A percentile compares a stretch with the other conserved stretches of the same genome.
phyloP scores from a whole-genome alignment of 2,329 filamentous ascomycete genomes.

The Dactylellina parvicollis region DNA sequence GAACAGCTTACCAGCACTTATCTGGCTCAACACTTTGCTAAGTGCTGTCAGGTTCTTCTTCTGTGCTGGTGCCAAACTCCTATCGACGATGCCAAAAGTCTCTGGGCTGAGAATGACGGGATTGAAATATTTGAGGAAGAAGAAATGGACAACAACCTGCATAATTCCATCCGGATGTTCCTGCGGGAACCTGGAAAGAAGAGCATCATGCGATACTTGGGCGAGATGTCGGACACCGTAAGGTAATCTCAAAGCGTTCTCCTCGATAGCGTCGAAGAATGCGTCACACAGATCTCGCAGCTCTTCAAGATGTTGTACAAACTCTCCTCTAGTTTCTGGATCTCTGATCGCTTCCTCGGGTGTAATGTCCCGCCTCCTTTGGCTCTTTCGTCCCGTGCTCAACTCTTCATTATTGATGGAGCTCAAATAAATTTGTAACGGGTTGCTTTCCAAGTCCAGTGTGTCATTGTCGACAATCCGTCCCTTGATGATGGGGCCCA shows the following conservation, averaged over 20 bases:
- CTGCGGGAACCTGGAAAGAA: conserved; percentile 79
- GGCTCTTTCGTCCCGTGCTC: conserved; percentile 84
- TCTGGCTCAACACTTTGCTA: conserved; percentile 87
- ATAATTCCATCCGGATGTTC: conserved; percentile 81
- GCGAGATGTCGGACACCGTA: conserved; percentile 91
- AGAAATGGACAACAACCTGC: conserved; percentile 86
- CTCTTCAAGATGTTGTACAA: conserved; percentile 93
- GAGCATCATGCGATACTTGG: conserved; percentile 81
- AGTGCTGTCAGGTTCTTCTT: conserved; percentile 92
- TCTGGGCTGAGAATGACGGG: conserved; percentile 90
- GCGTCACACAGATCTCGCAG: conserved; percentile 94
- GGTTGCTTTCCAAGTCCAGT: conserved; percentile 93
- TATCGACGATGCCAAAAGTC: conserved; percentile 90
- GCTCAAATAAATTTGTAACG: conserved; percentile 94
- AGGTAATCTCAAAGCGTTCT: conserved; percentile 85
- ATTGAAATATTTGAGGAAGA: conserved; percentile 93
- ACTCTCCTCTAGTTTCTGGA: conserved; percentile 87
- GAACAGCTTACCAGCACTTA: conserved; percentile 87
- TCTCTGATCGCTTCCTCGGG: conserved; percentile 96
- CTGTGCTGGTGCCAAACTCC: conserved; percentile 85
- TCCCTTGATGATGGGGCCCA: conserved; percentile 85
- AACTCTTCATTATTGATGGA: conserved; percentile 98
- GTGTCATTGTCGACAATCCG: conserved; percentile 92
- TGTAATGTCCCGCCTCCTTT: conserved; percentile 82
- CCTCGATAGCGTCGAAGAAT: conserved; percentile 82